Conservation (phyloP, 2,329 filamentous ascomycete species). For the Verticillium zaregamsianum region DNA sequence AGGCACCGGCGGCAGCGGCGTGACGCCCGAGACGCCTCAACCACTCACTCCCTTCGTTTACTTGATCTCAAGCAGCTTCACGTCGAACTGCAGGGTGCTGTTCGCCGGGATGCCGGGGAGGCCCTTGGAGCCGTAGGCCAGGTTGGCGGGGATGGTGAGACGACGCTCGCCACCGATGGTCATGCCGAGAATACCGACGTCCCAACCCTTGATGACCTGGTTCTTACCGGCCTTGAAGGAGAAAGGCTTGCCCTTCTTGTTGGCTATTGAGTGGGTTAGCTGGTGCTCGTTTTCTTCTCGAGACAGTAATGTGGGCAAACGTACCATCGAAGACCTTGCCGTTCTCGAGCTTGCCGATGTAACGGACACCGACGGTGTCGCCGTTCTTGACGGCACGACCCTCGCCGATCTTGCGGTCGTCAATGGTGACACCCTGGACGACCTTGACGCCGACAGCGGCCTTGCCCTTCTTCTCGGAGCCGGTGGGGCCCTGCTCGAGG, state of each 20-base stretch:
- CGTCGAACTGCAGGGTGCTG: constrained; percentile 87
- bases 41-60: constrained; percentile 37
- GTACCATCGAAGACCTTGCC: constrained; percentile 93
- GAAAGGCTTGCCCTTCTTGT: constrained; percentile 99
- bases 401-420: constrained; percentile 89
- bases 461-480: constrained; percentile 47
- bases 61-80: constrained; percentile 82
- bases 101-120: constrained; percentile 85
- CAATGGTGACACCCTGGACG: constrained; percentile 84
- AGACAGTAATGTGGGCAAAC: constrained; percentile 38
- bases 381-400: constrained; percentile 86
- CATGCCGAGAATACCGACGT: constrained; percentile 92
- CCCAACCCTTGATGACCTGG: constrained; percentile 99
- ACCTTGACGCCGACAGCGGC: constrained; percentile 64
- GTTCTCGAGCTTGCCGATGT: constrained; percentile 94
- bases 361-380: constrained; percentile 87
- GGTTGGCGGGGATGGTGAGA: constrained; percentile 79
- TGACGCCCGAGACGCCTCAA: neutral
- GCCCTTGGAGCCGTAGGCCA: constrained; percentile 84
- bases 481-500: constrained; percentile 92
- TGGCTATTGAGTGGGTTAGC: constrained; percentile 51
- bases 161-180: constrained; percentile 88
- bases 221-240: constrained; percentile 90
- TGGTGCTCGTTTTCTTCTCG: constrained; percentile 28
- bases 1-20: neutral